These are phyloP conservation scores for Vitis riparia DNA, from an alignment of 164 flowering plant genomes.

Conservation along the genomic window DNA sequence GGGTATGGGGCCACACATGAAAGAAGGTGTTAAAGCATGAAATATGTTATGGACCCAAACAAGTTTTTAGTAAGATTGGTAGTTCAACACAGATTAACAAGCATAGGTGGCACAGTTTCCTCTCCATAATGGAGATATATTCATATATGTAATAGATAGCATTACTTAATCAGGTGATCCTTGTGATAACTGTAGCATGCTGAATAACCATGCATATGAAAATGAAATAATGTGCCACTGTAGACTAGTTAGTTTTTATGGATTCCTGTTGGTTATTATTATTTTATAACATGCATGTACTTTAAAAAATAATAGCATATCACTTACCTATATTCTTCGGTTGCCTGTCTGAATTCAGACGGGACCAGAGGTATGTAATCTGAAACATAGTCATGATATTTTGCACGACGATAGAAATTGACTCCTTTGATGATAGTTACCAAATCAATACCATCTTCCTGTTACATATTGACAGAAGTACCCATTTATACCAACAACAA, in stretches of 20 bases:
- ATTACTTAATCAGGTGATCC: not conserved
- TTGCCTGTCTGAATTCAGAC: slow-evolving; percentile 35
- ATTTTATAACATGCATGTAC: no score
- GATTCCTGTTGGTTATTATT: no score
- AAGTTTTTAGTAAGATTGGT: no score
- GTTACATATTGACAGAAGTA: slow-evolving; percentile 17
- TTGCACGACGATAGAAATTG: slow-evolving; percentile 58
- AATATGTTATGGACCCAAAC: no score
- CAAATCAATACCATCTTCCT: slow-evolving; percentile 67
- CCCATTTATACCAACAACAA: not conserved
- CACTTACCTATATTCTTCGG: slow-evolving; percentile 34
- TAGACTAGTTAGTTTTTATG: not conserved
- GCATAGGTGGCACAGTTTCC: no score
- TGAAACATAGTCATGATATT: slow-evolving; percentile 35
- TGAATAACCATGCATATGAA: not conserved
- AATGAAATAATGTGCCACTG: not conserved
- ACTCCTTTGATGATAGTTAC: slow-evolving; percentile 52
- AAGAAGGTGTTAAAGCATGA: no score
- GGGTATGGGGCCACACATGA: no score
- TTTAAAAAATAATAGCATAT: not conserved
- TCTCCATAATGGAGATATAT: no score
- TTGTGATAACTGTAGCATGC: not conserved
- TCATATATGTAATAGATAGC: not conserved
- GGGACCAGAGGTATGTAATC: slow-evolving; percentile 61
- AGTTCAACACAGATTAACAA: no score